Conservation (phyloP, 2,329 filamentous ascomycete species). For the Akanthomyces uredinophilus region DNA sequence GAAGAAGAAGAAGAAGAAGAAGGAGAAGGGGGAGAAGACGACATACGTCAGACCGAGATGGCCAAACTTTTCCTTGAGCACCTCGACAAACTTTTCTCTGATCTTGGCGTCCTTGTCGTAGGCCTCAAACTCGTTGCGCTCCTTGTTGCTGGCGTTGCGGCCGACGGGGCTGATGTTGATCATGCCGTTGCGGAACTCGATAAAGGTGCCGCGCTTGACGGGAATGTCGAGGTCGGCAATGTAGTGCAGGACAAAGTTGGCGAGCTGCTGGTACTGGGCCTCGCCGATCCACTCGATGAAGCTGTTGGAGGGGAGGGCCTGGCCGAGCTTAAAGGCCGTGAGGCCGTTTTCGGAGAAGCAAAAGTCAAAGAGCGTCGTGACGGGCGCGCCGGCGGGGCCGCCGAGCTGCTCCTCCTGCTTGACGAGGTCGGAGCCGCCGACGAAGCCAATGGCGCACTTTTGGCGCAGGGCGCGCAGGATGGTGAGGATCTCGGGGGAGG, state of each 20-base stretch:
- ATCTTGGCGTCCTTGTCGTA: conserved; percentile 77
- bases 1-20: background rate
- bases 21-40: background rate
- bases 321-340: conserved; percentile 79
- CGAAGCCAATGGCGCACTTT: conserved; percentile 84
- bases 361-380: conserved; percentile 90
- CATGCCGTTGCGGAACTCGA: conserved; percentile 91
- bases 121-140: conserved; percentile 75
- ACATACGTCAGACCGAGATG: conserved; percentile 79
- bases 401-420: conserved; percentile 98
- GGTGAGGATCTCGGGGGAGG: conserved; percentile 75
- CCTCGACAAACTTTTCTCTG: conserved; percentile 68
- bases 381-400: conserved; percentile 53
- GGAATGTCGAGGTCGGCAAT: conserved; percentile 79
- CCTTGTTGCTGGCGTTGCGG: conserved; percentile 74
- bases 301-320: conserved; percentile 68
- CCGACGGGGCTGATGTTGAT: conserved; percentile 81
- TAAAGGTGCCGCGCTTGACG: conserved; percentile 76
- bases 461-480: conserved; percentile 76
- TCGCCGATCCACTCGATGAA: conserved; percentile 95
- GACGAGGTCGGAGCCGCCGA: conserved; percentile 83
- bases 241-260: conserved; percentile 73
- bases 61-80: conserved; percentile 73
- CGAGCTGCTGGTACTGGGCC: conserved; percentile 71
- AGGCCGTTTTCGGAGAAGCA: conserved; percentile 97